Percentiles rank a stretch among this genome's conserved stretches.
Conservation (phyloP, 176 grass and related monocot genomes). For the Oryza coarctata region DNA sequence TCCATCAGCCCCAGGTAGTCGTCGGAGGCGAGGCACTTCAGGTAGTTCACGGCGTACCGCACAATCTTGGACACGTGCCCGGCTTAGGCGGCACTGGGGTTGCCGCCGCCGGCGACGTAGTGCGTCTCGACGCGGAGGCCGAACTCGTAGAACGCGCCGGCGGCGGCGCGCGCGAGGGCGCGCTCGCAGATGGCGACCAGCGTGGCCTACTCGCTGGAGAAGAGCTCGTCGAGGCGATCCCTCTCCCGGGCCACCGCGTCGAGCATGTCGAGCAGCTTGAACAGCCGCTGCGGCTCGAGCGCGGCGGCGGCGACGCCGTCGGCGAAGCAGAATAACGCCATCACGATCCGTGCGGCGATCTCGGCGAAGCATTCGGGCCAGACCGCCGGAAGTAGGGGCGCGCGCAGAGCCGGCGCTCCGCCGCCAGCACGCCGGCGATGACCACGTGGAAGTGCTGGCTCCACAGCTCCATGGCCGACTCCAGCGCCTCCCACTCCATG, state of each 20-base stretch:
- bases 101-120: conserved; percentile 9
- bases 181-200: conserved; percentile 45
- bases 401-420: conserved; percentile 57
- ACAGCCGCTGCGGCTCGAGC: conserved; percentile 63
- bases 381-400: conserved; percentile 34
- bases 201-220: conserved; percentile 44
- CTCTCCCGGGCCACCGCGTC: conserved; percentile 39
- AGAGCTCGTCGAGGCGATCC: conserved; percentile 35
- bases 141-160: conserved; percentile 57
- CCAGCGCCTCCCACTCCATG: conserved; percentile 66
- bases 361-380: conserved; percentile 74
- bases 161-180: conserved; percentile 44
- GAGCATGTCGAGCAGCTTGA: conserved; percentile 78
- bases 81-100: neutral
- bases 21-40: conserved; percentile 57
- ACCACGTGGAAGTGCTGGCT: conserved; percentile 57
- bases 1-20: conserved; percentile 54
- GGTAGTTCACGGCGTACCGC: conserved; percentile 64
- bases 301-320: conserved; percentile 47
- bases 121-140: conserved; percentile 59
- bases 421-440: conserved; percentile 41
- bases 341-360: conserved; percentile 54
- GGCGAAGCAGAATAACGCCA: conserved; percentile 63
- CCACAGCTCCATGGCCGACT: conserved; percentile 60
- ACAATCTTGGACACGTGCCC: conserved; percentile 66